Percentiles rank a stretch among this genome's conserved stretches.
Evolutionary conservation across 305 asterid genomes (phyloP).

Genomic region (Rubia tinctorum): DNA sequence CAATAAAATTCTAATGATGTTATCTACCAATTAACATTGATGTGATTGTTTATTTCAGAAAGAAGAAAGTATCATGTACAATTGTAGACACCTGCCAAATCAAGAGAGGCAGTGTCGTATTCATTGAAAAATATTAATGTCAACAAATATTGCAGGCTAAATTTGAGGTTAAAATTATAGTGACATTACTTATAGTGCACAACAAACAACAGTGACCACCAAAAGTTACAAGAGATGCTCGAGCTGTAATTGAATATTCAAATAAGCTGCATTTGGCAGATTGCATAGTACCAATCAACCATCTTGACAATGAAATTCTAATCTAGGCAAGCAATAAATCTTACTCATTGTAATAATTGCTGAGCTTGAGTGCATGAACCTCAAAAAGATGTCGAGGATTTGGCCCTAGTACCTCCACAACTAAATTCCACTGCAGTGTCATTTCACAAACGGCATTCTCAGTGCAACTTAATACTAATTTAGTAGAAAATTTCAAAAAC

Average conservation of each 20-base stretch:
- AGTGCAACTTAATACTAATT: conserved; percentile 13
- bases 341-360: conserved; percentile 65
- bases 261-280: neutral
- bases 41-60: neutral
- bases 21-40: neutral
- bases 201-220: neutral
- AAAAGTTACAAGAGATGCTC: neutral
- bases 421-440: conserved; percentile 67
- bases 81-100: neutral
- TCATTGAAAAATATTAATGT: neutral
- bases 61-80: neutral
- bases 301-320: conserved; percentile 4
- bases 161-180: neutral
- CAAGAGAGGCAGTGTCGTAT: neutral
- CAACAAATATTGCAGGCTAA: neutral
- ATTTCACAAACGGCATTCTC: conserved; percentile 24
- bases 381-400: conserved; percentile 89
- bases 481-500: neutral
- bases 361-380: conserved; percentile 80
- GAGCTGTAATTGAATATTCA: neutral
- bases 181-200: neutral
- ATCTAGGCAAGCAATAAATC: conserved; percentile 26
- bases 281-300: neutral
- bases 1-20: neutral
- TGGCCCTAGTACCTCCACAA: conserved; percentile 77